Evolutionary conservation across 208 protist species (phyloP), one percentile per base, ranked within the genome.

Genomic region (Leishmania tropica): DNA sequence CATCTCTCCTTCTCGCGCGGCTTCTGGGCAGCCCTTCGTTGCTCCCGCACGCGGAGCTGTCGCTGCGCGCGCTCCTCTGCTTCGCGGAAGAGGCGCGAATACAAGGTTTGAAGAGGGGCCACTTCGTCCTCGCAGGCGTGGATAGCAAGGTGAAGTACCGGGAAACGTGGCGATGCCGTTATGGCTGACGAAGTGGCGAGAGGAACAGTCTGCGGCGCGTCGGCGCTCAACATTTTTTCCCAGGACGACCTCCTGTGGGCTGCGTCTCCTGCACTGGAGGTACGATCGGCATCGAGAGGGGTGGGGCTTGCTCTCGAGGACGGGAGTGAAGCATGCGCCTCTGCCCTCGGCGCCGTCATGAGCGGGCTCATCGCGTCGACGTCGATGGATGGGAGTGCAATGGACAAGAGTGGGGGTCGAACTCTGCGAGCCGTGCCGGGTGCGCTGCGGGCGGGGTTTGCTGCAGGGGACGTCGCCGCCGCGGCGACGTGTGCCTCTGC

Each of bases 41-140:
- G 40, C 53, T 51, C 54, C 51, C 62, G 76, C 17, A 47, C 76
- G 42, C 65, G 51, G 24, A 13, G 45, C 62, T 28, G 72, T 31
- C 73, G 82, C 82, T 81, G 60, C 64, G 58, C 71, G 19, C 73
- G 65, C 78, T 78, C 73, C 73, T 80, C 54, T 24, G 77, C 75
- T 64, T 86, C 78, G 74, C 40, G 51, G 47, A 82, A 85, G 45
- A 83, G 76, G 11, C 51, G 70, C 5, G 42, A 64, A 58, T 80
- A 81, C 17, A 83, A 45, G 45, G 75, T 78, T 54, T 65, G 73
- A 19, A 70, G 31, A 21, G 79, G 79, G 2, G 45, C 64, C 53
- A 82, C 67, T 31, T 79, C 77, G 19, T 80, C 78, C 47, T 67
- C 54, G 54, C 31, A 76, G 7, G 19, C 5, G 11, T 65, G 60